Evolutionary conservation across 2,329 filamentous ascomycete species (phyloP).

Genomic region (Pleomassaria siparia): DNA sequence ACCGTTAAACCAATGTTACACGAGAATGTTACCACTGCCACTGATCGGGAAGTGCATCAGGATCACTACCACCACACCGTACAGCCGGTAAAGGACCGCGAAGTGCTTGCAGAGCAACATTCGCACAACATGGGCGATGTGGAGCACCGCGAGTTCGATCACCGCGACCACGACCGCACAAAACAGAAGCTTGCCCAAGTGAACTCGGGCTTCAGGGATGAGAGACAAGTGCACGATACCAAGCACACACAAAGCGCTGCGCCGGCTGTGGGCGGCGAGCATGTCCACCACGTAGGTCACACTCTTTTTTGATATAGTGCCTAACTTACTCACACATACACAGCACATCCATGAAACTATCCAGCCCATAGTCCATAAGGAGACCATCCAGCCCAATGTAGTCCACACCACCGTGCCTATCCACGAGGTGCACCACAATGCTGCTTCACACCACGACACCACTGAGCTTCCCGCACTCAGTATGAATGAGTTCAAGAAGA

Average conservation of each 20-base stretch:
- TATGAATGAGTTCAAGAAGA: conserved; percentile 63
- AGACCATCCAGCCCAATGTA: conserved; percentile 66
- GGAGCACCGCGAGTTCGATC: conserved; percentile 63
- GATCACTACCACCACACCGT: conserved; percentile 72
- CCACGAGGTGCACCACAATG: conserved; percentile 71
- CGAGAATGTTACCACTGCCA: conserved; percentile 62
- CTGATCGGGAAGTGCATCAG: conserved; percentile 71
- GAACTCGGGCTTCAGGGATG: conserved; percentile 56
- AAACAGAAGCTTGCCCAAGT: conserved; percentile 48
- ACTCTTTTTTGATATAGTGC: not conserved
- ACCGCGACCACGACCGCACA: conserved; percentile 55
- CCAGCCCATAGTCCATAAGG: conserved; percentile 70
- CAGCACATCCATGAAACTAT: conserved; percentile 66
- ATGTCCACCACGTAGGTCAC: conserved; percentile 57
- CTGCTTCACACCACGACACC: conserved; percentile 65
- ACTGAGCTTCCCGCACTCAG: conserved; percentile 65
- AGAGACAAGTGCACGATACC: conserved; percentile 50
- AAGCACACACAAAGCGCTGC: conserved; percentile 52
- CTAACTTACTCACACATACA: conserved; percentile 8
- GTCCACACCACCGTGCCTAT: conserved; percentile 72
- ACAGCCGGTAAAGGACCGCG: conserved; percentile 62
- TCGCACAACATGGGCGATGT: conserved; percentile 60
- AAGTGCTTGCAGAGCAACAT: conserved; percentile 64
- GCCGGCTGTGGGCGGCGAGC: conserved; percentile 60
- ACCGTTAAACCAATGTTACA: conserved; percentile 61